Evolutionary conservation across 345 rosid genomes (phyloP).

Genomic region (Firmiana major): DNA sequence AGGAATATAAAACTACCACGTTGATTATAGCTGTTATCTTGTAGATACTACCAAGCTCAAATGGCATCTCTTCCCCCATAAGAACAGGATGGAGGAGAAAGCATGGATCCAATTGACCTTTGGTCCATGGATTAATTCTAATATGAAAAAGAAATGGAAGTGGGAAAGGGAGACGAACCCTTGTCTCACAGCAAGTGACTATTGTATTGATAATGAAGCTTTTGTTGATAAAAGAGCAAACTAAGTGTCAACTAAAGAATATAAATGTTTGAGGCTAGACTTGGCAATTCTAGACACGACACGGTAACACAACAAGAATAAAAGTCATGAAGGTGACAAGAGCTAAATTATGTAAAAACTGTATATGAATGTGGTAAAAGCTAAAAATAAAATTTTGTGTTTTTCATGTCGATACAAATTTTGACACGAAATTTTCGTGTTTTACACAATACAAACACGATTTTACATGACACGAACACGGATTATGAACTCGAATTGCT

Average conservation of each 20-base stretch:
- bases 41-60: background rate
- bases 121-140: background rate
- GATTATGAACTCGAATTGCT: no score
- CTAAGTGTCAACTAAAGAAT: background rate
- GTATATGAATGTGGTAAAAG: no score
- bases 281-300: no score
- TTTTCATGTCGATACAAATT: no score
- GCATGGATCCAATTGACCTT: background rate
- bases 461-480: no score
- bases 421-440: no score
- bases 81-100: background rate
- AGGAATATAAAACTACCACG: background rate
- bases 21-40: conserved; percentile 6
- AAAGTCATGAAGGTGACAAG: no score
- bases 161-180: background rate
- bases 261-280: background rate
- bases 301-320: no score
- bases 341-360: no score
- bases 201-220: background rate
- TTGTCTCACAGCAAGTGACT: background rate
- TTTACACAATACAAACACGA: no score
- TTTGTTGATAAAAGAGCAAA: background rate
- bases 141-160: background rate
- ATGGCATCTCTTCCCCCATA: background rate
- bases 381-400: no score